Evolutionary conservation across 345 rosid genomes (phyloP).

Genomic region (Arabis alpina): DNA sequence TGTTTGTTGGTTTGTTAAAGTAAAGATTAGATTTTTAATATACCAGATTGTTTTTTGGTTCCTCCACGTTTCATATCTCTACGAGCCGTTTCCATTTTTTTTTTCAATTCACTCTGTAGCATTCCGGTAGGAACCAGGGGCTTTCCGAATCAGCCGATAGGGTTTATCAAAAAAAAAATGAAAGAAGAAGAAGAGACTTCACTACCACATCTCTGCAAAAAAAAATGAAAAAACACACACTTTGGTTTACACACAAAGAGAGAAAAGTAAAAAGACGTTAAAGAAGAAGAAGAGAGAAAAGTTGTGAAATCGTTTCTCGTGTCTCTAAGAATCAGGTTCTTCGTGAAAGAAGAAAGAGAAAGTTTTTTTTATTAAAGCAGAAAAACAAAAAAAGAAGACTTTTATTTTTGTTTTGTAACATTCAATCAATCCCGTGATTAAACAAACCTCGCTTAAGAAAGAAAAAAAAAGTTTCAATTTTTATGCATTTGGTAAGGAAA

Average conservation of each 20-base stretch:
- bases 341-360: slow-evolving; percentile 53
- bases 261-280: background rate
- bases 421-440: slow-evolving; percentile 43
- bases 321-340: slow-evolving; percentile 86
- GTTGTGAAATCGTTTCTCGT: slow-evolving; percentile 58
- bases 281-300: slow-evolving; percentile 39
- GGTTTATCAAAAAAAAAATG: no score
- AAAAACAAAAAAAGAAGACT: background rate
- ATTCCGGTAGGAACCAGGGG: no score
- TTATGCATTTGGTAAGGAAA: background rate
- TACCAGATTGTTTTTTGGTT: slow-evolving; percentile 58
- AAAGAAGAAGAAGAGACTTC: slow-evolving; percentile 16
- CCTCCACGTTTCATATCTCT: slow-evolving; percentile 65
- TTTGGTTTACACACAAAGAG: background rate
- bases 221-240: slow-evolving; percentile 1
- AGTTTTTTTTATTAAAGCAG: background rate
- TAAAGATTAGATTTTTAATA: background rate
- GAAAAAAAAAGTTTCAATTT: background rate
- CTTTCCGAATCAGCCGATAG: no score
- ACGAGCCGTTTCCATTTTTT: slow-evolving; percentile 67
- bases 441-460: slow-evolving; percentile 9
- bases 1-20: slow-evolving; percentile 37
- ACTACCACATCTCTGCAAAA: slow-evolving; percentile 37
- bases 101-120: slow-evolving; percentile 21
- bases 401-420: slow-evolving; percentile 22